Percentiles rank a stretch among this genome's conserved stretches.
These are phyloP conservation scores for Coemansia asiatica DNA, from an alignment of 192 early-diverging fungal species.

Conservation along the genomic window DNA sequence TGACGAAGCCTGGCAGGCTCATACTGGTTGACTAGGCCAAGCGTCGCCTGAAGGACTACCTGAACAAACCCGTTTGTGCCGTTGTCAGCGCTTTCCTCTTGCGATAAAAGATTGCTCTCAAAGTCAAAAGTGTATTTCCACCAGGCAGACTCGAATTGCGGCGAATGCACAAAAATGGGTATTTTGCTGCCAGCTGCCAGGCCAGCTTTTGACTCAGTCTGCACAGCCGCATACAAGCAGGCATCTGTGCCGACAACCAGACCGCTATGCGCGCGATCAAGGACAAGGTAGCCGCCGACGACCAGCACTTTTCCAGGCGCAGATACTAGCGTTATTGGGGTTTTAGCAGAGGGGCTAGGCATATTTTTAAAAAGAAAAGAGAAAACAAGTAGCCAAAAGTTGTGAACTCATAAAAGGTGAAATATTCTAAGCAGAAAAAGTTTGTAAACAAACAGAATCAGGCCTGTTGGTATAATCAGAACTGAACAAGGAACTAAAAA, in stretches of 20 bases:
- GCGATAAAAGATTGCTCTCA: constrained; percentile 18
- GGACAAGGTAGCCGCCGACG: constrained; percentile 90
- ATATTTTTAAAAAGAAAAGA: background rate
- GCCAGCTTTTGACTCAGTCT: constrained; percentile 16
- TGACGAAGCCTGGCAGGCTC: constrained; percentile 9
- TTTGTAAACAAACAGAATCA: no score
- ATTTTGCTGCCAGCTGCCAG: constrained; percentile 10
- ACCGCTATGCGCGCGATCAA: constrained; percentile 76
- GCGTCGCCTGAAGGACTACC: constrained; percentile 39
- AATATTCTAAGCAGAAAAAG: no score
- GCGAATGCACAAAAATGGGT: constrained; percentile 65
- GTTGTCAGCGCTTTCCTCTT: constrained; percentile 34
- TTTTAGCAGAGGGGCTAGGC: constrained; percentile 4
- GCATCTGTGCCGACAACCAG: constrained; percentile 83
- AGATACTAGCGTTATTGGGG: constrained; percentile 62
- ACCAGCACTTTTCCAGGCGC: constrained; percentile 96
- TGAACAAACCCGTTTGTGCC: constrained; percentile 41
- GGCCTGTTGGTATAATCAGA: no score
- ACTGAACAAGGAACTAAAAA: no score
- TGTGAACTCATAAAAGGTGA: no score
- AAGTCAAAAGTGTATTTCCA: constrained; percentile 69
- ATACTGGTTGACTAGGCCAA: constrained; percentile 27
- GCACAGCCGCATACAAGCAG: constrained; percentile 78
- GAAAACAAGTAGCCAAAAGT: no score
- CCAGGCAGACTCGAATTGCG: constrained; percentile 81